Evolutionary conservation across 805 yeast genomes (phyloP).

Genomic region (Ogataea salicorniae): DNA sequence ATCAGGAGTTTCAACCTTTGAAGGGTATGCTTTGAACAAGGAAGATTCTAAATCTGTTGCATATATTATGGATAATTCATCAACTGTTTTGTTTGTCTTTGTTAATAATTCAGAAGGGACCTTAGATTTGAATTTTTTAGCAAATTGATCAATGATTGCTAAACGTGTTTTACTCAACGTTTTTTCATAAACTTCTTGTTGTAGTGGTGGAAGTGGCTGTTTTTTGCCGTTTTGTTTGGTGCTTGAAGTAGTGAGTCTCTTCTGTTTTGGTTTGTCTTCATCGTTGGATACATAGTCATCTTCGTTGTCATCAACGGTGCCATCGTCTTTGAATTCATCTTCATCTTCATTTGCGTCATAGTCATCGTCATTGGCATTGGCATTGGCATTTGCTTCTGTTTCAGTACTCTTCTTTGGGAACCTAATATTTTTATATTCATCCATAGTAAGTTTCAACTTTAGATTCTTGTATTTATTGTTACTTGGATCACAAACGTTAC

Average conservation of each 20-base stretch:
- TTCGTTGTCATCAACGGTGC: slow-evolving; percentile 10
- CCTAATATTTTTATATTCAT: slow-evolving; percentile 20
- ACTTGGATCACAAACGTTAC: slow-evolving; percentile 49
- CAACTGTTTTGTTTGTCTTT: slow-evolving; percentile 19
- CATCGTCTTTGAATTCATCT: slow-evolving; percentile 10
- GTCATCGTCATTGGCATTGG: slow-evolving; percentile 14
- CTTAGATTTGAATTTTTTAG: slow-evolving; percentile 36
- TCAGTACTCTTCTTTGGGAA: slow-evolving; percentile 1
- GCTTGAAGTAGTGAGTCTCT: slow-evolving; percentile 5
- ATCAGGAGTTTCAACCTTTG: slow-evolving; percentile 8
- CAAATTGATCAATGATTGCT: slow-evolving; percentile 49
- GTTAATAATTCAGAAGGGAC: slow-evolving; percentile 32
- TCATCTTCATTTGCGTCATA: slow-evolving; percentile 13
- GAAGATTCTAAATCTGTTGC: slow-evolving; percentile 49
- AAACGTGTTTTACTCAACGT: slow-evolving; percentile 33
- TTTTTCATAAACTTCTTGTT: slow-evolving; percentile 1
- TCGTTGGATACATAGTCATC: slow-evolving; percentile 5
- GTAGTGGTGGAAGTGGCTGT: slow-evolving; percentile 4
- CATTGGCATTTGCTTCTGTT: slow-evolving; percentile 3
- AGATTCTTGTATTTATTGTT: slow-evolving; percentile 30
- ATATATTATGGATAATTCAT: slow-evolving; percentile 38
- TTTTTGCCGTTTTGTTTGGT: slow-evolving; percentile 2
- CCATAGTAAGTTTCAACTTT: slow-evolving; percentile 27
- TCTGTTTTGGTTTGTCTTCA: slow-evolving; percentile 8
- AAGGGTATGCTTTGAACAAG: slow-evolving; percentile 31